These are phyloP conservation scores for Rhodofomes roseus DNA, from an alignment of 1,284 basidiomycete genomes.

Conservation along the genomic window DNA sequence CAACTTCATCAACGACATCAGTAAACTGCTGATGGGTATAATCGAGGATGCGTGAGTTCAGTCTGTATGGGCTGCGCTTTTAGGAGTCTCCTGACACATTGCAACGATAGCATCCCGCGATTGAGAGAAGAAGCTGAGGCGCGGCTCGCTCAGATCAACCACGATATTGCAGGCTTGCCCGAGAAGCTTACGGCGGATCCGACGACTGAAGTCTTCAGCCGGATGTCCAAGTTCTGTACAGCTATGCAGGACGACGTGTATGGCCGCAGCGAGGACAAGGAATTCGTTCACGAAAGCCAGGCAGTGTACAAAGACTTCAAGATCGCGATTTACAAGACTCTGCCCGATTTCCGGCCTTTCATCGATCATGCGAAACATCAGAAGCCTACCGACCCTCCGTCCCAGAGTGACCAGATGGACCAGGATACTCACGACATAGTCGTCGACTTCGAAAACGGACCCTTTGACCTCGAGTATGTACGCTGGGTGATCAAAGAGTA, in stretches of 20 bases:
- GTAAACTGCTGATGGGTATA: slow-evolving; percentile 44
- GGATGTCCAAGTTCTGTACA: slow-evolving; percentile 40
- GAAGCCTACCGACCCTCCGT: slow-evolving; percentile 2
- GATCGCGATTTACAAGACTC: slow-evolving; percentile 31
- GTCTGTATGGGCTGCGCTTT: not conserved
- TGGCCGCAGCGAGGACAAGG: slow-evolving; percentile 32
- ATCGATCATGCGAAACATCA: not conserved
- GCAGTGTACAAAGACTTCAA: slow-evolving; percentile 31
- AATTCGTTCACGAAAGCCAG: slow-evolving; percentile 33
- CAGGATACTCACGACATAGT: slow-evolving; percentile 20
- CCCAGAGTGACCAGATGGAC: too few species aligned
- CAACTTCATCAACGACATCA: slow-evolving; percentile 48
- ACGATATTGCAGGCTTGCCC: slow-evolving; percentile 39
- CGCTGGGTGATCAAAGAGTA: slow-evolving; percentile 21
- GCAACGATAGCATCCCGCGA: slow-evolving; percentile 42
- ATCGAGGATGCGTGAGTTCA: slow-evolving; percentile 50
- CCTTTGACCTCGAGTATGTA: slow-evolving; percentile 16
- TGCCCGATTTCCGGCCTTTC: slow-evolving; percentile 35
- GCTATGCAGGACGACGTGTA: slow-evolving; percentile 33
- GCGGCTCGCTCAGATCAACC: slow-evolving; percentile 33
- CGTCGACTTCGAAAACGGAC: slow-evolving; percentile 11
- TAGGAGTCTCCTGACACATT: not conserved
- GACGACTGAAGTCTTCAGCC: slow-evolving; percentile 38
- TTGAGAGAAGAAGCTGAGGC: slow-evolving; percentile 36
- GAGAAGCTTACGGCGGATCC: slow-evolving; percentile 33